Evolutionary conservation across 352 stramenopile species (phyloP).

Genomic region (Globisporangium splendens): DNA sequence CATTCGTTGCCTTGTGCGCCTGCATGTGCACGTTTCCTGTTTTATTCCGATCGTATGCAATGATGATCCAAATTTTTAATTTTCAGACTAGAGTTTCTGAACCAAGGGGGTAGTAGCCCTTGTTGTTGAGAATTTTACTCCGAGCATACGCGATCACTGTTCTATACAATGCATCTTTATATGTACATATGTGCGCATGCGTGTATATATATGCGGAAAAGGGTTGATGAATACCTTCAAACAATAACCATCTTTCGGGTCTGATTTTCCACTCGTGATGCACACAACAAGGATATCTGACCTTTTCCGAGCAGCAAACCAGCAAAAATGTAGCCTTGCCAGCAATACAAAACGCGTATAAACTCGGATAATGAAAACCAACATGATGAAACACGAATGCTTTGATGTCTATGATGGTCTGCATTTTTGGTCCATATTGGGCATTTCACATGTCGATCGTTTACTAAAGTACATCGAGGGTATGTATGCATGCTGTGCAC

Average conservation of each 20-base stretch:
- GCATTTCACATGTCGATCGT: too few relatives aligned
- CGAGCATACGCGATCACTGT: slow-evolving; percentile 46
- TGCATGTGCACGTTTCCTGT: not conserved
- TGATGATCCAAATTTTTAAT: slow-evolving; percentile 77
- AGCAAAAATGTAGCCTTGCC: too few relatives aligned
- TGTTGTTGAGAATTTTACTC: slow-evolving; percentile 72
- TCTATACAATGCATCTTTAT: slow-evolving; percentile 5
- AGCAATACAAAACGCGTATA: too few relatives aligned
- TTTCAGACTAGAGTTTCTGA: slow-evolving; percentile 93
- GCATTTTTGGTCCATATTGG: too few relatives aligned
- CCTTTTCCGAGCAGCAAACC: slow-evolving; percentile 61
- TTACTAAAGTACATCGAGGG: too few relatives aligned
- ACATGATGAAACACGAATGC: too few relatives aligned
- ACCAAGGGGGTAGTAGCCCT: slow-evolving; percentile 84
- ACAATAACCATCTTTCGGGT: slow-evolving; percentile 90
- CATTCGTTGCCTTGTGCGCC: too few relatives aligned
- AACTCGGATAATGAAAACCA: too few relatives aligned
- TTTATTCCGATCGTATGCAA: slow-evolving; percentile 33
- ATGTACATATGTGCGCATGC: slow-evolving; percentile 9
- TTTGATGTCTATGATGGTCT: too few relatives aligned
- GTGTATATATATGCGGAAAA: slow-evolving; percentile 23
- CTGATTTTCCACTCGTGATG: slow-evolving; percentile 87
- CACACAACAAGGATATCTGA: slow-evolving; percentile 76
- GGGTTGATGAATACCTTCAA: slow-evolving; percentile 78
- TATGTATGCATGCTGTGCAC: too few relatives aligned